These are phyloP conservation scores for Eutypella sp. DNA, from an alignment of 2,329 filamentous ascomycete species.

Conservation along the genomic window DNA sequence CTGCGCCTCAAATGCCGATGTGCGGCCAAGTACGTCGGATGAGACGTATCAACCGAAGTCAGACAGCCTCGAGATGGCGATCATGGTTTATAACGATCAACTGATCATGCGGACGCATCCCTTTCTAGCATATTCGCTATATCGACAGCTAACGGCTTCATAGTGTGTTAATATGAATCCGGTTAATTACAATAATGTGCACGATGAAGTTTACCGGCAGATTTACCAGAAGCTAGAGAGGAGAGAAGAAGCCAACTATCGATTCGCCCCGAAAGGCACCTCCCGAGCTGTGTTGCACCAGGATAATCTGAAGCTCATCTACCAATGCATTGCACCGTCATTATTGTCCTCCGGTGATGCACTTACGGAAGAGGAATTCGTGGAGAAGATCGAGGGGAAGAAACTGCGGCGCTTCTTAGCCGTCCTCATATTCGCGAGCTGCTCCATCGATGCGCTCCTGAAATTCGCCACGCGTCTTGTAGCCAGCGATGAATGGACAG, in stretches of 20 bases:
- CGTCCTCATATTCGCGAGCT: conserved; percentile 25
- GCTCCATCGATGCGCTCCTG: conserved; percentile 17
- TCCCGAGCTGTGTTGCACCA: conserved; percentile 11
- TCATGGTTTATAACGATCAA: no score
- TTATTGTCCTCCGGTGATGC: conserved; percentile 5
- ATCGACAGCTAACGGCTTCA: no score
- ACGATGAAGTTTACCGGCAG: conserved; percentile 5
- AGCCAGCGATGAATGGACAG: conserved; percentile 3
- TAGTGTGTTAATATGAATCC: neutral
- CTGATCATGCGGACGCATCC: no score
- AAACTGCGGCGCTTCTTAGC: conserved; percentile 27
- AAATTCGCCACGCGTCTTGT: conserved; percentile 16
- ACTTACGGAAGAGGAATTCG: conserved; percentile 13
- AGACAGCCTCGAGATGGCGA: no score
- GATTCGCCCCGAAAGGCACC: conserved; percentile 18
- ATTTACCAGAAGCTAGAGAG: conserved; percentile 13
- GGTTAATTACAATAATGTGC: neutral
- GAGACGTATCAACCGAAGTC: no score
- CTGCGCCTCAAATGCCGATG: no score
- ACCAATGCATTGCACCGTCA: conserved; percentile 8
- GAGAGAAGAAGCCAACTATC: conserved; percentile 10
- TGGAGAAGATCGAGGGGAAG: conserved; percentile 13
- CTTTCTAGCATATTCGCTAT: no score
- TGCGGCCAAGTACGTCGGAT: no score
- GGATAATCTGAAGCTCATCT: conserved; percentile 14